Conservation (phyloP, 2,329 filamentous ascomycete species). For the Neodidymelliopsis sp. region DNA sequence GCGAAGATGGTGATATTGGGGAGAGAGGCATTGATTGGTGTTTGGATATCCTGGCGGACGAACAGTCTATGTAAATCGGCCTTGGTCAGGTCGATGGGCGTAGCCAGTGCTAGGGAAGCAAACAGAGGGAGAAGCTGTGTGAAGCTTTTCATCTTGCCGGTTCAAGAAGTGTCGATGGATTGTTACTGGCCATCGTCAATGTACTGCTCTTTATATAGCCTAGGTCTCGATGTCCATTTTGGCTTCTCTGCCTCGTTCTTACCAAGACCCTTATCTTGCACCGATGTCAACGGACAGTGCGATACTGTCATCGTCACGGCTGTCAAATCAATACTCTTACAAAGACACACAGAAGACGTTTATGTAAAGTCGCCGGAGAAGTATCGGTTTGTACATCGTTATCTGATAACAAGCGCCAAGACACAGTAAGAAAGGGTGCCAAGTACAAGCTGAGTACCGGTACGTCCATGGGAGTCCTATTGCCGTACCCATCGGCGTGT, state of each 20-base stretch:
- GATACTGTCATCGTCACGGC: slow-evolving; percentile 6
- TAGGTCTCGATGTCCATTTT: no score
- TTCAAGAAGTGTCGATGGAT: neutral
- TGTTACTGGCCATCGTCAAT: neutral
- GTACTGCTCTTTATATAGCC: slow-evolving; percentile 15
- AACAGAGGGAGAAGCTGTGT: slow-evolving; percentile 30
- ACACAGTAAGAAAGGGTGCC: slow-evolving; percentile 11
- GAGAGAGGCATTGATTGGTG: slow-evolving; percentile 54
- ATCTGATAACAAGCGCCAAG: slow-evolving; percentile 18
- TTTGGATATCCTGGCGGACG: slow-evolving; percentile 41
- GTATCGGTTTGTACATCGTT: slow-evolving; percentile 5
- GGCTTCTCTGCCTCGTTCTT: neutral
- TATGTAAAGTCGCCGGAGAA: slow-evolving; percentile 17
- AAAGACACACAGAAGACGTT: slow-evolving; percentile 2
- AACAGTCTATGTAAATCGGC: slow-evolving; percentile 32
- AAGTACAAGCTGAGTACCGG: slow-evolving; percentile 5
- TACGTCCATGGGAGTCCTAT: neutral
- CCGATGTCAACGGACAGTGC: neutral
- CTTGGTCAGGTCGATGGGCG: slow-evolving; percentile 30
- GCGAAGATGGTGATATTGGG: slow-evolving; percentile 66
- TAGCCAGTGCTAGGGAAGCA: slow-evolving; percentile 26
- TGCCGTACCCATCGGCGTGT: neutral
- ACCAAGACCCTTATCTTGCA: slow-evolving; percentile 18
- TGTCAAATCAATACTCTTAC: slow-evolving; percentile 7
- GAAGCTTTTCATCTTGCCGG: slow-evolving; percentile 32